Conservation (phyloP, 768 basidiomycete genomes). For the Suillus ampliporus region DNA sequence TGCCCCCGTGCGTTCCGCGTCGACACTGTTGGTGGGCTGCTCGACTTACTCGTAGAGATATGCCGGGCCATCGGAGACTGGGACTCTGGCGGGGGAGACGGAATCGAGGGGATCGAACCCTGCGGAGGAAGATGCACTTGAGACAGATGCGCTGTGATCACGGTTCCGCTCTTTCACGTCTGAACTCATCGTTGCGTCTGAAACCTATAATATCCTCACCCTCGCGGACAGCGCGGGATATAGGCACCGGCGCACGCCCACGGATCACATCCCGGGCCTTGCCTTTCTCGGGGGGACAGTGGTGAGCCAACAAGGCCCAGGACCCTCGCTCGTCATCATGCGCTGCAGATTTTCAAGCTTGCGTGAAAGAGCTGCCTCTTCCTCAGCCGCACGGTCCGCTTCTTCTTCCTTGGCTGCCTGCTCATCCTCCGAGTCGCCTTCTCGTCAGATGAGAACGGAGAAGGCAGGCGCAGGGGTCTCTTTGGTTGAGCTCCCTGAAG, state of each 20-base stretch:
- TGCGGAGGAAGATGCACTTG: constrained; percentile 76
- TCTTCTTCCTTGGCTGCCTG: constrained; percentile 68
- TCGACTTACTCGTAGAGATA: constrained; percentile 59
- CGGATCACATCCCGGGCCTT: constrained; percentile 46
- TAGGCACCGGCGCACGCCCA: constrained; percentile 43
- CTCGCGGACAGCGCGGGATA: constrained; percentile 10
- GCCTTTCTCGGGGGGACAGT: constrained; percentile 41
- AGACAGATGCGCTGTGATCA: constrained; percentile 73
- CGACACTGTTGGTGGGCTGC: constrained; percentile 65
- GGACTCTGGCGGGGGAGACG: constrained; percentile 68
- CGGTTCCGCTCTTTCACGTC: constrained; percentile 52
- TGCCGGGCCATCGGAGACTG: constrained; percentile 57
- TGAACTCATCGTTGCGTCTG: constrained; percentile 39
- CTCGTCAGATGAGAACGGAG: constrained; percentile 60
- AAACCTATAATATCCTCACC: constrained; percentile 23
- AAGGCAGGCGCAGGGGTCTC: constrained; percentile 44
- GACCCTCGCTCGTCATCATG: constrained; percentile 75
- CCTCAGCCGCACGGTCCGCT: constrained; percentile 66
- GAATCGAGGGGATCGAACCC: constrained; percentile 82
- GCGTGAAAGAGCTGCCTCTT: constrained; percentile 67
- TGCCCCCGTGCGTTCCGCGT: constrained; percentile 59
- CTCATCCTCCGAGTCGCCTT: constrained; percentile 65
- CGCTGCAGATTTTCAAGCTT: constrained; percentile 72
- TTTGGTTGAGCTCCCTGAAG: constrained; percentile 57
- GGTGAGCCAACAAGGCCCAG: constrained; percentile 66